phyloP scores from a whole-genome alignment of 2,329 filamentous ascomycete species.

The Metarhizium robertsii region DNA sequence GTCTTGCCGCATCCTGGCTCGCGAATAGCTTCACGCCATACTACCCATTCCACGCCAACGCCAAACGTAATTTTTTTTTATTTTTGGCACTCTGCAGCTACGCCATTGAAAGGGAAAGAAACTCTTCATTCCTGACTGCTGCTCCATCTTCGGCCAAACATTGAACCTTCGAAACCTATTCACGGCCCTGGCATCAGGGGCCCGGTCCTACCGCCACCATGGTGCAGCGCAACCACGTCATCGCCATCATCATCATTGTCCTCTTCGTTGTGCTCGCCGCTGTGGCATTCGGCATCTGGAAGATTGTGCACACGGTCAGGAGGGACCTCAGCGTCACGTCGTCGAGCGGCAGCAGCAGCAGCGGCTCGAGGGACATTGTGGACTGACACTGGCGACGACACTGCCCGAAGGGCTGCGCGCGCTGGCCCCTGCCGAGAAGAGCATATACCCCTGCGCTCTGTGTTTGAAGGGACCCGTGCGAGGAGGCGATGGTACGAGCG shows the following conservation, averaged over 20 bases:
- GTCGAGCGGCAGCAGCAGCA: conserved; percentile 19
- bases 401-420: no score
- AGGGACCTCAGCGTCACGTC: conserved; percentile 30
- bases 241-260: conserved; percentile 59
- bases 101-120: no score
- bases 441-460: no score
- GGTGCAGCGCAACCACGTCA: conserved; percentile 57
- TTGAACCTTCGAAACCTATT: no score
- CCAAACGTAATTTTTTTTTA: no score
- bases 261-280: conserved; percentile 53
- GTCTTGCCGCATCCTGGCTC: not conserved
- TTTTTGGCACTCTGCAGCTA: no score
- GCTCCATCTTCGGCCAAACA: no score
- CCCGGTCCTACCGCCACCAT: conserved; percentile 24
- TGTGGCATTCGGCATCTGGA: conserved; percentile 56
- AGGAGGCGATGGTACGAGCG: no score
- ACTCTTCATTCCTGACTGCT: no score
- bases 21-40: not conserved
- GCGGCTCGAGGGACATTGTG: conserved; percentile 14
- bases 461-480: no score
- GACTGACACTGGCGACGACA: conserved; percentile 8
- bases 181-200: not conserved
- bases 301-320: conserved; percentile 45
- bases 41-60: not conserved
- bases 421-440: not conserved